phyloP scores from a whole-genome alignment of 1,284 basidiomycete species.

The Malassezia nana region DNA sequence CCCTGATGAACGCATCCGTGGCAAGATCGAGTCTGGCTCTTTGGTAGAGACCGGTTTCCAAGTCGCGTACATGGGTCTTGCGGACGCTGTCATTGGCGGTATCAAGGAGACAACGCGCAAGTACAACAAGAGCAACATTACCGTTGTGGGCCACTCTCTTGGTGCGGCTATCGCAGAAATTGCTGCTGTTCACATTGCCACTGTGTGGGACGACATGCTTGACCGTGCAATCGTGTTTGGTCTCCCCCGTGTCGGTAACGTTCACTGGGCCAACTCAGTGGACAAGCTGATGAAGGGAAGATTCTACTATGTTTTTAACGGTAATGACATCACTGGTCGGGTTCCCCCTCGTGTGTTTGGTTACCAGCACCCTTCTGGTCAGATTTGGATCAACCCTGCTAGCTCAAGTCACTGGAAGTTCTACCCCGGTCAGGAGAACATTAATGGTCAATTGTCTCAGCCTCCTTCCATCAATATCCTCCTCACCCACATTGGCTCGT shows the following conservation, averaged over 20 bases:
- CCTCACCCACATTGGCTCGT: background rate
- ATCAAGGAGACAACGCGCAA: background rate
- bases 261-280: constrained; percentile 15
- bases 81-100: constrained; percentile 3
- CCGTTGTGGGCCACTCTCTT: constrained; percentile 14
- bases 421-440: constrained; percentile 21
- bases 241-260: constrained; percentile 20
- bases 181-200: constrained; percentile 8
- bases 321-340: constrained; percentile 10
- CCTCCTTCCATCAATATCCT: background rate
- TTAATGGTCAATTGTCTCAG: constrained; percentile 5
- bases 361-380: constrained; percentile 19
- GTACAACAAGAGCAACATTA: constrained; percentile 5
- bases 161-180: constrained; percentile 14
- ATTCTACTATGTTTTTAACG: constrained; percentile 16
- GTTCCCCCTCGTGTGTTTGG: constrained; percentile 18
- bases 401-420: constrained; percentile 13
- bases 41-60: constrained; percentile 6
- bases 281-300: constrained; percentile 5
- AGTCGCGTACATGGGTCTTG: constrained; percentile 5
- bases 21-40: background rate
- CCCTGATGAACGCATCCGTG: constrained; percentile 1
- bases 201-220: constrained; percentile 19
- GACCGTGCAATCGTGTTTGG: constrained; percentile 10
- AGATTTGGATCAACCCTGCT: constrained; percentile 19